Percentiles rank a stretch among this genome's conserved stretches.
Evolutionary conservation across 768 basidiomycete species (phyloP).

Genomic region (Suillus subalutaceus): DNA sequence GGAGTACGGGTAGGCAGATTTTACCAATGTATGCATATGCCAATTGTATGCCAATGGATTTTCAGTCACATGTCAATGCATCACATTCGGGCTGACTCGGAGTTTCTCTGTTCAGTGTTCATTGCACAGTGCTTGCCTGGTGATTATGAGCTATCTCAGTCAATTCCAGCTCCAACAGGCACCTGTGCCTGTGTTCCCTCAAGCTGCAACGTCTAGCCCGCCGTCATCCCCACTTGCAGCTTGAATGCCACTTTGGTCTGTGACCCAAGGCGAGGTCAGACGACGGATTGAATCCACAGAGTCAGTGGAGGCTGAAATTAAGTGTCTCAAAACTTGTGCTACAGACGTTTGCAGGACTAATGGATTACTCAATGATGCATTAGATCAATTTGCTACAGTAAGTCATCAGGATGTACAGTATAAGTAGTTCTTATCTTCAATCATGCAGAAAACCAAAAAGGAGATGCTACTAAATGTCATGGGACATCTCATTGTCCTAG

Average conservation of each 20-base stretch:
- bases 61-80: neutral
- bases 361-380: neutral
- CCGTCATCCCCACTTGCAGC: neutral
- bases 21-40: neutral
- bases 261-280: neutral
- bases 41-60: neutral
- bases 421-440: neutral
- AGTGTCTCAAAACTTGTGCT: neutral
- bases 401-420: conserved; percentile 3
- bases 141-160: neutral
- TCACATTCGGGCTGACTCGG: neutral
- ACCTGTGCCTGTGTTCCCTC: neutral
- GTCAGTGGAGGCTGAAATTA: neutral
- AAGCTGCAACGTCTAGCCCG: neutral
- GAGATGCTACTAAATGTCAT: neutral
- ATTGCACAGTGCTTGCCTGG: neutral
- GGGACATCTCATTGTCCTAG: neutral
- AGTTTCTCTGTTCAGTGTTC: neutral
- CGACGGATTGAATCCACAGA: neutral
- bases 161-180: neutral
- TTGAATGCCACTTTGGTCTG: neutral
- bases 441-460: neutral
- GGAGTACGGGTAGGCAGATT: neutral
- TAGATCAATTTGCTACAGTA: neutral
- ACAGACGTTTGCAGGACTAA: neutral